phyloP scores from a whole-genome alignment of 345 rosid genomes.

The Euclidium syriacum region DNA sequence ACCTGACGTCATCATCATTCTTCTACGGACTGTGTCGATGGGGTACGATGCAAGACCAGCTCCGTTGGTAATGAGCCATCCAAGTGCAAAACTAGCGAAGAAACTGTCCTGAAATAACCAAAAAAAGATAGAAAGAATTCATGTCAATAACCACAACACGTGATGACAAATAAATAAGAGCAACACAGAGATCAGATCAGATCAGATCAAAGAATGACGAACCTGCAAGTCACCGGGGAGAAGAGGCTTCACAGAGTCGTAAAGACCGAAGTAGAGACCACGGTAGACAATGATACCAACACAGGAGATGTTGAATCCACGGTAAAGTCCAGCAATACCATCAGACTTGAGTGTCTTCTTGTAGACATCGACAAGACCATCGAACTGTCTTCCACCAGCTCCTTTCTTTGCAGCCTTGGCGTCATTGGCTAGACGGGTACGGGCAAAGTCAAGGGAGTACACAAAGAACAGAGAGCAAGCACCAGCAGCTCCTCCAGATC shows the following conservation, averaged over 20 bases:
- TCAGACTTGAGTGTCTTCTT: conserved; percentile 61
- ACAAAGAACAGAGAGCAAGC: conserved; percentile 79
- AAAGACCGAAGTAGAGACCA: conserved; percentile 78
- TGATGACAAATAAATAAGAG: background rate
- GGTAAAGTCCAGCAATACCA: conserved; percentile 79
- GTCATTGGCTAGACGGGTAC: conserved; percentile 80
- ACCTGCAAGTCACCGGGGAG: conserved; percentile 56
- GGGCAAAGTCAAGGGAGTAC: conserved; percentile 75
- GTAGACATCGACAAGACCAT: conserved; percentile 76
- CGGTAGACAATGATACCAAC: conserved; percentile 80
- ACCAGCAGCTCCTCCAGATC: conserved; percentile 85
- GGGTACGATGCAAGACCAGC: conserved; percentile 88
- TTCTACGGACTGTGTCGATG: conserved; percentile 84
- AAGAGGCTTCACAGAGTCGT: conserved; percentile 80
- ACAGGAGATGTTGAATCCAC: conserved; percentile 81
- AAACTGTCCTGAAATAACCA: conserved; percentile 67
- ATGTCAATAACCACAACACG: background rate
- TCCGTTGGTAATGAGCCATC: conserved; percentile 82
- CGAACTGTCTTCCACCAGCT: conserved; percentile 84
- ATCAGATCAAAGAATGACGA: background rate
- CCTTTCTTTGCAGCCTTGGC: conserved; percentile 88
- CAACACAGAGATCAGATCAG: background rate
- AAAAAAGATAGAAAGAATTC: background rate
- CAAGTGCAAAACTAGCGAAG: conserved; percentile 78
- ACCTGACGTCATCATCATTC: conserved; percentile 96